A percentile compares a stretch with the other conserved stretches of the same genome.
Evolutionary conservation across 345 rosid species (phyloP).

Genomic region (Cardamine resedifolia): DNA sequence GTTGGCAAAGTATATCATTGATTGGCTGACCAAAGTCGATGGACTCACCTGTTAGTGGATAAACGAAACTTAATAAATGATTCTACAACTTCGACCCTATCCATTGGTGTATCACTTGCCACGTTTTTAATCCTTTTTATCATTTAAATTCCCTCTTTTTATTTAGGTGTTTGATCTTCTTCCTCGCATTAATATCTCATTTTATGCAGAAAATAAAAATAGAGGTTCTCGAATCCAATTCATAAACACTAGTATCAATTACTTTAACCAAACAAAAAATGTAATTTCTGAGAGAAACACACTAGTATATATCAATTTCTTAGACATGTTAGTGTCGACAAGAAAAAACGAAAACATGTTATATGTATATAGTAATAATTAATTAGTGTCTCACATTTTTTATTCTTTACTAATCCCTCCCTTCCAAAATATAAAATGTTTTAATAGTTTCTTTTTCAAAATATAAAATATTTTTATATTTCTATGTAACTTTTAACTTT

Average conservation of each 20-base stretch:
- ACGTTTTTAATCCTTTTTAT: slow-evolving; percentile 5
- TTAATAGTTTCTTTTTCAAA: no score
- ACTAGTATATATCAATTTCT: no score
- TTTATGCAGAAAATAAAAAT: not conserved
- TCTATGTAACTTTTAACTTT: no score
- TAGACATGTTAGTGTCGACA: no score
- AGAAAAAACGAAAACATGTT: no score
- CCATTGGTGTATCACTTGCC: slow-evolving; percentile 29
- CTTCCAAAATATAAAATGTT: no score
- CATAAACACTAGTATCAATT: not conserved
- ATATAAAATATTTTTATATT: no score
- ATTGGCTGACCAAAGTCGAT: slow-evolving; percentile 17
- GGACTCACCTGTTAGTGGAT: slow-evolving; percentile 26
- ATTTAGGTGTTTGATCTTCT: slow-evolving; percentile 28
- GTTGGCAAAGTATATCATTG: slow-evolving; percentile 11
- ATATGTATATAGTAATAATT: no score
- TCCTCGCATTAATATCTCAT: slow-evolving; percentile 9
- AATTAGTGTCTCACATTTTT: no score
- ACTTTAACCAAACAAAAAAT: not conserved
- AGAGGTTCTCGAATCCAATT: not conserved
- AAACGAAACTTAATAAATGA: slow-evolving; percentile 15
- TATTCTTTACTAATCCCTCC: no score
- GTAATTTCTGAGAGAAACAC: no score
- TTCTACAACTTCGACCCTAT: slow-evolving; percentile 21
- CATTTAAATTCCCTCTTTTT: not conserved